Percentiles rank a stretch among this genome's conserved stretches.
These are phyloP conservation scores for Vanderwaltozyma polyspora DNA, from an alignment of 805 yeast genomes.

Conservation along the genomic window DNA sequence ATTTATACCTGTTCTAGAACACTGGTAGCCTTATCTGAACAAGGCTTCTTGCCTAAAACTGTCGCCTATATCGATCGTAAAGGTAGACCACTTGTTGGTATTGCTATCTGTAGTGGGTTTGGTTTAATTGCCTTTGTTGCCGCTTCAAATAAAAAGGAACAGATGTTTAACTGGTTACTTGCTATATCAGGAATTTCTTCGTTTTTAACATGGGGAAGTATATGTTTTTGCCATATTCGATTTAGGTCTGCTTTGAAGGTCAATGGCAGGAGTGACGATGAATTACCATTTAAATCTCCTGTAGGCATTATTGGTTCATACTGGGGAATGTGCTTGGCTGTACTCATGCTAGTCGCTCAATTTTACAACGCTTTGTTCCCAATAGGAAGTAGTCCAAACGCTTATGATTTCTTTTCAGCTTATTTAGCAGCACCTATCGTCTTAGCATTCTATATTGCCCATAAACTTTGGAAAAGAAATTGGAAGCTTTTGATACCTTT, in stretches of 20 bases:
- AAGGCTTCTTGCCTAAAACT: slow-evolving; percentile 49
- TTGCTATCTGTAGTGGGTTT: slow-evolving; percentile 37
- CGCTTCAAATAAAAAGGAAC: slow-evolving; percentile 40
- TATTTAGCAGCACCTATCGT: slow-evolving; percentile 58
- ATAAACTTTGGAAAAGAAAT: slow-evolving; percentile 42
- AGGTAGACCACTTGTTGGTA: slow-evolving; percentile 58
- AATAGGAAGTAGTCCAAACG: slow-evolving; percentile 39
- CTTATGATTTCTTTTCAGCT: slow-evolving; percentile 49
- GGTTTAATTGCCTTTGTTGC: slow-evolving; percentile 52
- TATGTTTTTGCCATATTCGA: slow-evolving; percentile 48
- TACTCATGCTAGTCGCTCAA: slow-evolving; percentile 57
- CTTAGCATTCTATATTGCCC: slow-evolving; percentile 43
- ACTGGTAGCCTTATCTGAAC: slow-evolving; percentile 48
- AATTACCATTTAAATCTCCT: slow-evolving; percentile 55
- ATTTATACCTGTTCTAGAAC: slow-evolving; percentile 63
- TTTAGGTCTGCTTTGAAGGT: slow-evolving; percentile 51
- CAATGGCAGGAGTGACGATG: slow-evolving; percentile 58
- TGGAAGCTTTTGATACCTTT: slow-evolving; percentile 34
- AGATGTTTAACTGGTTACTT: slow-evolving; percentile 52
- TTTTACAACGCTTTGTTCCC: slow-evolving; percentile 80
- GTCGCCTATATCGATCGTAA: slow-evolving; percentile 51
- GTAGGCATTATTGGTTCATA: slow-evolving; percentile 59
- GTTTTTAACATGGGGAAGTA: slow-evolving; percentile 52
- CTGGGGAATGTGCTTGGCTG: slow-evolving; percentile 47
- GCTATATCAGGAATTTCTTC: slow-evolving; percentile 56